Evolutionary conservation across 2,329 filamentous ascomycete species (phyloP), one percentile per base, ranked within the genome.

Genomic region (Alternaria ventricosa): DNA sequence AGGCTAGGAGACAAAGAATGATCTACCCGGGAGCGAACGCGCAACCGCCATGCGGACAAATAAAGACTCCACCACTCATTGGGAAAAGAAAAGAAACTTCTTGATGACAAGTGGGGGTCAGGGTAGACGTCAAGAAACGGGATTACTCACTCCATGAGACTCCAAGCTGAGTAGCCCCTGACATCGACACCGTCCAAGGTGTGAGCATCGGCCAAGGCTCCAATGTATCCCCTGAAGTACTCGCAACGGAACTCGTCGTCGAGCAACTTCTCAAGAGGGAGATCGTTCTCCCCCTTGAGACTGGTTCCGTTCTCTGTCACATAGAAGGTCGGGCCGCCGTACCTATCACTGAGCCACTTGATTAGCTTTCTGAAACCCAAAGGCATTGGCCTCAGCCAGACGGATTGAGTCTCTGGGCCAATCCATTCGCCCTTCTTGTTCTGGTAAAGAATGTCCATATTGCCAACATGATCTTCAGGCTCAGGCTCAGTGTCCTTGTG

Each of bases 281-380:
- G 82, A 66, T 94, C 89, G 75, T 92, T 94, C 84, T 97, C 93
- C 51, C 89, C 91, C 81, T 93, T 92, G 77, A 96, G 81, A 72
- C 90, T 93, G 5, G 93, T 96, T 44, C 93, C 93, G 79, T 94
- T 96, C 84, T 97, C 93, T 1, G 93, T 96, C 58, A 96, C 91
- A 78, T 93, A 95, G 81, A 96, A 94, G 75, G 88, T 89, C 41
- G 93, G 93, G 70, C 87, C 83, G 41, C 85, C 86, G 80, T 96
- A 96, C 23, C 93, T 88, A 76, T 91, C 89, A 76, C 88, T 92
- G 64, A 80, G 76, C 79, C 79, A 81, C 55, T 80, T 80, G 65
- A 81, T 76, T 58, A 96, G 84, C 75, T 92, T 89, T 58, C 91
- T 87, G 86, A 96, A 96, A 1, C 92, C 92, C 41, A 86, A 82